Base-by-base conservation (phyloP, 305 asterid genomes). In the Fraxinus nigra region DNA sequence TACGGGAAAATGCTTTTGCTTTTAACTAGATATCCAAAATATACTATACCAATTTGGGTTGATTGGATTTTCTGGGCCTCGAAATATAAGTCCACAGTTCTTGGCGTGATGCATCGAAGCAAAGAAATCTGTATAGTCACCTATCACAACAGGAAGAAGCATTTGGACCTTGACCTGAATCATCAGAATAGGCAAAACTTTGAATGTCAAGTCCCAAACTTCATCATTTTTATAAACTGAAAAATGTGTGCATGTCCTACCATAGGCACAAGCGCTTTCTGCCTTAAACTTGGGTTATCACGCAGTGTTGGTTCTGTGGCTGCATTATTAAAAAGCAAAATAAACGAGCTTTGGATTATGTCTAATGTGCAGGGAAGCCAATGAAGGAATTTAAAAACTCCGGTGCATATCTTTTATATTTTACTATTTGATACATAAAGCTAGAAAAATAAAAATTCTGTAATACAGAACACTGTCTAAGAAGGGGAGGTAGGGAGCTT, bases 101-200 rank as follows among this genome's bases (percentile, higher is more conserved):
- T 85, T 89, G 0, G 97, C 98, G 75, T 96, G 99, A 89, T 96
- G 93, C 93, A 87, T 86, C 40, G 99, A 96, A 10, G 98, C 93
- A 92, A 94, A 94, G 92, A 96, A 96, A 86, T 96, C 99, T 0
- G 98, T 87, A 91, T 94, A 96, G 84, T 94, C 98, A 85, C 99
- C 99, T 76, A 96, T 89, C 38, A 91, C 91, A 73, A 94, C 80
- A 56, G 99, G 99, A 82, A 96, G 94, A 91, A 93, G 90, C 98
- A 94, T 91, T 84, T 94, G 92, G 85, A 86, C 98, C 88, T 90
- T 90, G 78, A 81, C 90, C 99, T 95, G 87, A 76, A 28, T 75
- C 88, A 88, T 80, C 79, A 87, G 5, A 81, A 76, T 38, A 46
- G 61, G 82, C 28, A 72, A 72, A 34, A 26, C 9, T 81, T 74